Percentiles rank a stretch among this genome's conserved stretches.
Evolutionary conservation across 257 asterid species (phyloP).

Genomic region (Capsicum pubescens): DNA sequence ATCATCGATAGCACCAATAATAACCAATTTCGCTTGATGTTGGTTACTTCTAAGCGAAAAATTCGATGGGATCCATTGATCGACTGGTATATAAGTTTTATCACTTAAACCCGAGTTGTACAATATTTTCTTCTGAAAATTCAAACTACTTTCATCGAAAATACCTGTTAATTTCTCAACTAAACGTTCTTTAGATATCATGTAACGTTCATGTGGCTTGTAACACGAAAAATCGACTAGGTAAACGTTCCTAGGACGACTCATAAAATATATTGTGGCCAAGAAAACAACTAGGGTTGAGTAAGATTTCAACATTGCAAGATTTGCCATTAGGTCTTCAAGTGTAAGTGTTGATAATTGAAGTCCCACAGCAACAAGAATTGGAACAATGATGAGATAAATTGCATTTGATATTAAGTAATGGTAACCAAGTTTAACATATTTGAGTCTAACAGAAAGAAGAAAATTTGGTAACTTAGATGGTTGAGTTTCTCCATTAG

Average conservation of each 20-base stretch:
- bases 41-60: not conserved
- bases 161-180: conserved; percentile 27
- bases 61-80: conserved; percentile 13
- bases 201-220: conserved; percentile 45
- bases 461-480: conserved; percentile 33
- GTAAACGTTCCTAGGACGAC: conserved; percentile 49
- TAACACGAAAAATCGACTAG: conserved; percentile 52
- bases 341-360: conserved; percentile 40
- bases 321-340: conserved; percentile 38
- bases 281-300: conserved; percentile 40
- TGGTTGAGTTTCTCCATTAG: not conserved
- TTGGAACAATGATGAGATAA: conserved; percentile 41
- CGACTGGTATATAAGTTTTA: conserved; percentile 37
- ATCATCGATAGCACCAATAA: conserved; percentile 15
- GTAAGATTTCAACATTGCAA: conserved; percentile 39
- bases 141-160: conserved; percentile 38
- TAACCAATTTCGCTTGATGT: not conserved
- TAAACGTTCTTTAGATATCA: conserved; percentile 36
- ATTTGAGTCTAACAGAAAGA: conserved; percentile 41
- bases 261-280: conserved; percentile 37
- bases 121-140: conserved; percentile 44
- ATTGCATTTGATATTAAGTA: conserved; percentile 47
- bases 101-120: conserved; percentile 53
- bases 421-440: conserved; percentile 52
- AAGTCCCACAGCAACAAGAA: conserved; percentile 41